A percentile compares a stretch with the other conserved stretches of the same genome.
Conservation (phyloP, 2,329 filamentous ascomycete genomes). For the Colletotrichum kahawae region DNA sequence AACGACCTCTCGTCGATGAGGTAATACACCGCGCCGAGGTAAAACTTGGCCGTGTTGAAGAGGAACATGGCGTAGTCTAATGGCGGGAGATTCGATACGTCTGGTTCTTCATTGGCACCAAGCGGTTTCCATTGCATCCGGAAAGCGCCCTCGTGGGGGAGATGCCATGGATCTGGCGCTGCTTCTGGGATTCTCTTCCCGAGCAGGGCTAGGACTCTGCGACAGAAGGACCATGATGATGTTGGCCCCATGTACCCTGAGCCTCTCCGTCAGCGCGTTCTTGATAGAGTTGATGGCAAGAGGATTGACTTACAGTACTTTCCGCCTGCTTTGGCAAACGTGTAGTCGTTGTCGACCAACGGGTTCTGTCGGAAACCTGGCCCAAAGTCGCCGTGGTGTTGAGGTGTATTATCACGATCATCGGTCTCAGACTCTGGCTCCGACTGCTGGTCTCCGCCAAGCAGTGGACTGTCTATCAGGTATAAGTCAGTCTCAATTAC, state of each 20-base stretch:
- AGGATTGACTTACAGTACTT: conserved; percentile 29
- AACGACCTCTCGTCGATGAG: conserved; percentile 28
- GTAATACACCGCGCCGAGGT: conserved; percentile 27
- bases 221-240: conserved; percentile 40
- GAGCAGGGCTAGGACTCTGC: conserved; percentile 35
- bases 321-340: conserved; percentile 34
- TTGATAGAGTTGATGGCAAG: background rate
- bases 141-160: conserved; percentile 33
- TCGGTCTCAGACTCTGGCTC: conserved; percentile 3
- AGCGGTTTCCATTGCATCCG: conserved; percentile 32
- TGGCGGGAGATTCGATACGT: conserved; percentile 30
- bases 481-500: background rate
- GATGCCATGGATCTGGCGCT: conserved; percentile 34
- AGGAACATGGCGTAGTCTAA: conserved; percentile 28
- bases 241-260: conserved; percentile 39
- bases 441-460: background rate
- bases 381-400: conserved; percentile 5
- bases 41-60: conserved; percentile 29
- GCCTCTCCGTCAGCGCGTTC: background rate
- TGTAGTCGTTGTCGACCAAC: conserved; percentile 35
- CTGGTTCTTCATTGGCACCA: conserved; percentile 26
- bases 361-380: conserved; percentile 29
- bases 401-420: background rate
- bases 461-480: background rate
- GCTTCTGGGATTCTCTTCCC: conserved; percentile 36